These are phyloP conservation scores for Diaporthe helianthi DNA, from an alignment of 2,329 filamentous ascomycete genomes.

Conservation along the genomic window DNA sequence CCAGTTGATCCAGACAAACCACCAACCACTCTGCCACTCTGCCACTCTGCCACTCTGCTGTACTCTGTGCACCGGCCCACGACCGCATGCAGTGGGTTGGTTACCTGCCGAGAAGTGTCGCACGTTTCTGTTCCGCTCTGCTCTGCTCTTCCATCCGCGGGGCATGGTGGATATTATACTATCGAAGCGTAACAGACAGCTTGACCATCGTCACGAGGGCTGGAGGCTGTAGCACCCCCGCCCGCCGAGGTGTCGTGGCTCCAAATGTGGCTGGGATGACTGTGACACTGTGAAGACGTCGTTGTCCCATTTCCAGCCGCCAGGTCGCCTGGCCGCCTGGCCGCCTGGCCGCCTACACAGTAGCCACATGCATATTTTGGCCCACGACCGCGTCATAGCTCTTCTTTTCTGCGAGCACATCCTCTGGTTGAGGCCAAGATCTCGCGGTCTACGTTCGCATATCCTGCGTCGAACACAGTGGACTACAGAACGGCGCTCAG, in stretches of 20 bases:
- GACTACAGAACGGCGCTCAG: not conserved
- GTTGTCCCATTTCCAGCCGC: constrained; percentile 12
- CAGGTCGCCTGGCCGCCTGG: constrained; percentile 10
- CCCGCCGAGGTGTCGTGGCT: not conserved
- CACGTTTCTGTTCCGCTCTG: not conserved
- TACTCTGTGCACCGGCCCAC: not conserved
- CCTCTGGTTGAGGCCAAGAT: constrained; percentile 4
- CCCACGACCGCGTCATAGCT: constrained; percentile 25
- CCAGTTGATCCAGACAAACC: constrained; percentile 15
- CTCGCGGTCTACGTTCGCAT: constrained; percentile 1
- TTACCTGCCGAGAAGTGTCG: not conserved
- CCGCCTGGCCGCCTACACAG: constrained; percentile 19
- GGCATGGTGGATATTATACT: not conserved
- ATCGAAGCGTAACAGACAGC: not conserved
- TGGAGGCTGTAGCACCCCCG: not conserved
- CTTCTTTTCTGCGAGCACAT: constrained; percentile 21
- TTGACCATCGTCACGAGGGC: not conserved
- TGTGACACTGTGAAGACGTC: constrained; percentile 10
- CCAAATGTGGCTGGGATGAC: constrained; percentile 3
- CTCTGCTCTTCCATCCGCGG: not conserved
- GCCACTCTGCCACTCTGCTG: not conserved
- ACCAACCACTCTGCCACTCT: not conserved
- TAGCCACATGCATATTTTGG: constrained; percentile 7
- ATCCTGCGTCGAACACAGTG: not conserved
- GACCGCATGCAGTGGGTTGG: not conserved